Evolutionary conservation across 768 basidiomycete species (phyloP).

Genomic region (Leccinellum albellum): DNA sequence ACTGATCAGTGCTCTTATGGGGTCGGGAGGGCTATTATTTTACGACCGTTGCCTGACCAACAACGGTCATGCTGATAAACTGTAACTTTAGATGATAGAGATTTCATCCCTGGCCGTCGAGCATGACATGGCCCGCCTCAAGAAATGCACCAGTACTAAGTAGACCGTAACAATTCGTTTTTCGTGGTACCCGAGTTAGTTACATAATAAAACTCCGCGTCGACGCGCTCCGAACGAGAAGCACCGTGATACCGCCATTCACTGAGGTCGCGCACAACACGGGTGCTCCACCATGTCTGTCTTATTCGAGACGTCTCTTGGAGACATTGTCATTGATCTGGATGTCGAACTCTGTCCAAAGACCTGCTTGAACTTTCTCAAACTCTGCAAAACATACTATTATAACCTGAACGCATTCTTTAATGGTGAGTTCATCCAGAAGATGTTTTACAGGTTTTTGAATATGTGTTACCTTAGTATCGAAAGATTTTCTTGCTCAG

Average conservation of each 20-base stretch:
- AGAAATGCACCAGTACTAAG: too few species aligned
- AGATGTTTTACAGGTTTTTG: not conserved
- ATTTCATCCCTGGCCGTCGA: too few species aligned
- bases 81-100: too few species aligned
- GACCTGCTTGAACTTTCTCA: slow-evolving; percentile 94
- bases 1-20: too few species aligned
- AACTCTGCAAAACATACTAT: slow-evolving; percentile 95
- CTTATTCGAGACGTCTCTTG: slow-evolving; percentile 92
- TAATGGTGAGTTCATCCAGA: slow-evolving; percentile 66
- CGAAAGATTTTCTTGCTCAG: slow-evolving; percentile 96
- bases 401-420: slow-evolving; percentile 98
- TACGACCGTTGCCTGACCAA: too few species aligned
- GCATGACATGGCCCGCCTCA: too few species aligned
- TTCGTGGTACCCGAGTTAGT: too few species aligned
- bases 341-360: slow-evolving; percentile 88
- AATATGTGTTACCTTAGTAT: slow-evolving; percentile 50
- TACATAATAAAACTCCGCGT: too few species aligned
- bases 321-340: slow-evolving; percentile 95
- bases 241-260: too few species aligned
- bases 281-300: slow-evolving; percentile 68
- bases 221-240: not conserved
- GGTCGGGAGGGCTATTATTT: too few species aligned
- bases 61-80: too few species aligned
- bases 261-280: not conserved
- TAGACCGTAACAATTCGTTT: too few species aligned